Evolutionary conservation across 2,329 filamentous ascomycete species (phyloP), one percentile per base, ranked within the genome.

Genomic region (Pseudogymnoascus sp.): DNA sequence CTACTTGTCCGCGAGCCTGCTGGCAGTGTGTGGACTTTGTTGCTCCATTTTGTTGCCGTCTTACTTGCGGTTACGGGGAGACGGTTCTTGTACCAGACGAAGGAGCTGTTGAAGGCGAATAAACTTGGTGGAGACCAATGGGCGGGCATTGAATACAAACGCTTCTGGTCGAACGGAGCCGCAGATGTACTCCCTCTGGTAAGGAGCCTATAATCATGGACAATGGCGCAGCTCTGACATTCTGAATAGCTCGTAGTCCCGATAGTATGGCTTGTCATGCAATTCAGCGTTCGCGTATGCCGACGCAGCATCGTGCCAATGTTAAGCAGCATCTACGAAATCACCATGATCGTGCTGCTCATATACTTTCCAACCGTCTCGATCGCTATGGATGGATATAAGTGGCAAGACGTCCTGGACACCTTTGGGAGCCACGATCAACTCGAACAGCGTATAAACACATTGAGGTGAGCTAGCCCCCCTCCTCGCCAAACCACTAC

Each of bases 291-390:
- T 14, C 50, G 50, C 28, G 16, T 56, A 12, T 12, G n/a, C 28
- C 25, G n/a, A 34, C 50, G 28, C 28, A 56, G 50, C 28, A 7
- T 56, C 16, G 28, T 28, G n/a, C 25, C 50, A 11, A 56, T 56
- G 16, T 2, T 56, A 10, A 56, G 8, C 28, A 56, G 28, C 50
- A 18, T 56, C 28, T 56, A 34, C 50, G 50, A 56, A 56, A 56
- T 56, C n/a, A 56, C 50, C n/a, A 34, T 34, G 50, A 56, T 56
- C 16, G 50, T 56, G 50, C 50, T 56, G n/a, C 28, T 16, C 28
- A 56, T 56, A 56, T 56, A 56, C 50, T 34, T 56, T 5, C 50
- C 50, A 34, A 34, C 25, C 5, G 50, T 56, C 28, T n/a, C 50
- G 28, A 10, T 56, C 50, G 50, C 50, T 4, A 56, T 16, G 50